phyloP scores from a whole-genome alignment of 2,329 filamentous ascomycete genomes.

The Ophiocordyceps sinensis region DNA sequence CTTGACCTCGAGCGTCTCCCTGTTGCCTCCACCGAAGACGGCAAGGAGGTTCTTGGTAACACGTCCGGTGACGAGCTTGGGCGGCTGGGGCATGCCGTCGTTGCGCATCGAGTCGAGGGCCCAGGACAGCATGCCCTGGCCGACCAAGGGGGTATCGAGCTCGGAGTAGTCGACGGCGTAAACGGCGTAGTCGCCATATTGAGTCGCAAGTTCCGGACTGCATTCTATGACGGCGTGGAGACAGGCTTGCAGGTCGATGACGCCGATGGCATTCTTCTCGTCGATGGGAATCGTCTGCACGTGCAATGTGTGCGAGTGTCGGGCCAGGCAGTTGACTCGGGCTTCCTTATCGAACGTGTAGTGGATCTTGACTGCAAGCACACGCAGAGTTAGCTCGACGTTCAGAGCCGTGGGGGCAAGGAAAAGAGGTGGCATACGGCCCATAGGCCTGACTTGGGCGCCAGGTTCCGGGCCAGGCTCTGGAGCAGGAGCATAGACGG shows the following conservation, averaged over 20 bases:
- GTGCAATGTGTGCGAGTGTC: conserved; percentile 64
- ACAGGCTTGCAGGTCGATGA: conserved; percentile 77
- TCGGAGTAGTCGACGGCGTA: conserved; percentile 97
- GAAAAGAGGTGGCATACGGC: conserved; percentile 34
- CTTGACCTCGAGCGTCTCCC: conserved; percentile 86
- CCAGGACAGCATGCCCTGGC: conserved; percentile 89
- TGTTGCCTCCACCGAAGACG: conserved; percentile 67
- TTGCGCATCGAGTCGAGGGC: conserved; percentile 38
- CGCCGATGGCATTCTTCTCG: conserved; percentile 65
- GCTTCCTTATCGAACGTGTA: conserved; percentile 89
- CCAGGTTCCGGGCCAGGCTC: conserved; percentile 24
- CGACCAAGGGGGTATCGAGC: conserved; percentile 80
- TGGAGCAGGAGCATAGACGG: conserved; percentile 9
- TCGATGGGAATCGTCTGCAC: conserved; percentile 73
- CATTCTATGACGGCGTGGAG: conserved; percentile 62
- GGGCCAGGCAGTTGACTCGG: conserved; percentile 78
- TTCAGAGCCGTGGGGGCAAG: background rate
- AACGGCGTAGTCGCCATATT: conserved; percentile 76
- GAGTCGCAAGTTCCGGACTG: conserved; percentile 69
- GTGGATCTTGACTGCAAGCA: conserved; percentile 68
- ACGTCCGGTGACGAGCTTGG: conserved; percentile 72
- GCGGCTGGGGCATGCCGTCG: conserved; percentile 35
- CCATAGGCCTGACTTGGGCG: conserved; percentile 48
- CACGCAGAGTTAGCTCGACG: conserved; percentile 2
- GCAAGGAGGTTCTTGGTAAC: conserved; percentile 77